phyloP scores from a whole-genome alignment of 2,329 filamentous ascomycete genomes.

The Trichoderma koningii region DNA sequence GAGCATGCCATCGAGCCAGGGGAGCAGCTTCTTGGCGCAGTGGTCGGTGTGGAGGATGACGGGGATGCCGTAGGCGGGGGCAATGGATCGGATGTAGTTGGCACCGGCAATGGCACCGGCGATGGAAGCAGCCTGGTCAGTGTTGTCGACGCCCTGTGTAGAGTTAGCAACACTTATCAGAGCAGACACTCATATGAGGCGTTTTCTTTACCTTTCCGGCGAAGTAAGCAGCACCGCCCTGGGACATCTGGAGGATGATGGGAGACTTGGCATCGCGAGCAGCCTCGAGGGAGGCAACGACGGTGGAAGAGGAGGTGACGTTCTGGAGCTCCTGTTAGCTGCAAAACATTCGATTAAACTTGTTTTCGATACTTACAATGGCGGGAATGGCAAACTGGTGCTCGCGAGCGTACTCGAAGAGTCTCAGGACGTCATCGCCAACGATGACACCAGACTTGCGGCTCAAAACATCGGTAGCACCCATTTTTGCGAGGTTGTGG shows the following conservation, averaged over 20 bases:
- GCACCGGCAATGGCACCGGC: slow-evolving; percentile 85
- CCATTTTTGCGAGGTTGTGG: slow-evolving; percentile 41
- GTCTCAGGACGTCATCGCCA: slow-evolving; percentile 57
- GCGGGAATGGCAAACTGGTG: slow-evolving; percentile 87
- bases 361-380: slow-evolving; percentile 49
- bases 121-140: slow-evolving; percentile 82
- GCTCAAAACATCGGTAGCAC: slow-evolving; percentile 48
- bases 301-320: slow-evolving; percentile 83
- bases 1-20: slow-evolving; percentile 95
- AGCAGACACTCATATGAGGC: background rate
- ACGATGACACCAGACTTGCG: slow-evolving; percentile 58
- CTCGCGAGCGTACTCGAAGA: slow-evolving; percentile 90
- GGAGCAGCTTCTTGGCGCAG: slow-evolving; percentile 98
- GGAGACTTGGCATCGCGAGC: slow-evolving; percentile 89
- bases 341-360: no score
- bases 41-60: slow-evolving; percentile 97
- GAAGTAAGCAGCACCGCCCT: slow-evolving; percentile 92
- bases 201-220: slow-evolving; percentile 69
- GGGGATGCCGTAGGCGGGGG: slow-evolving; percentile 84
- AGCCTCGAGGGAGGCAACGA: slow-evolving; percentile 85
- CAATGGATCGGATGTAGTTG: slow-evolving; percentile 88
- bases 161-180: background rate
- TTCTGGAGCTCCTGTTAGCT: slow-evolving; percentile 52
- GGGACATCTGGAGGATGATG: slow-evolving; percentile 89
- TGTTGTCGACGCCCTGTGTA: slow-evolving; percentile 71